A percentile compares a stretch with the other conserved stretches of the same genome.
phyloP scores from a whole-genome alignment of 2,329 filamentous ascomycete genomes.

The Fusarium poae region DNA sequence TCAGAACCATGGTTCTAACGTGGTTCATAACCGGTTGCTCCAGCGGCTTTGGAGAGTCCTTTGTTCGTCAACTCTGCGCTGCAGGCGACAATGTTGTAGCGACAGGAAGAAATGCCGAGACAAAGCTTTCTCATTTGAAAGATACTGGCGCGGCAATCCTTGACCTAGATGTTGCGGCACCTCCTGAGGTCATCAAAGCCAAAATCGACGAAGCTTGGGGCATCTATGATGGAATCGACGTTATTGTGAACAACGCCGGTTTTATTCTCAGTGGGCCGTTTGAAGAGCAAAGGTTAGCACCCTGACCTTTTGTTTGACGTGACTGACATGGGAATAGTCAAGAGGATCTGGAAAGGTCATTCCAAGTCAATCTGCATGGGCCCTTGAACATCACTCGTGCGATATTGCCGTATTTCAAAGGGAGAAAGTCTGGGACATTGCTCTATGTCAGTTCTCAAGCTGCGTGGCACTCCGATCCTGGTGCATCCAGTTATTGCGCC shows the following conservation, averaged over 20 bases:
- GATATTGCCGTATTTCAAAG: constrained; percentile 51
- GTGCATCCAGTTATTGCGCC: constrained; percentile 51
- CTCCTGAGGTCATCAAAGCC: constrained; percentile 12
- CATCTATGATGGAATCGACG: constrained; percentile 50
- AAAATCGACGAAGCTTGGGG: constrained; percentile 38
- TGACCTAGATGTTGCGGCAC: constrained; percentile 33
- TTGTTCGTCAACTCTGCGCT: constrained; percentile 55
- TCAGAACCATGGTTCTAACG: constrained; percentile 30
- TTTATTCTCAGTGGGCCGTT: constrained; percentile 47
- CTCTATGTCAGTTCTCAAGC: constrained; percentile 55
- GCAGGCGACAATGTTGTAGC: constrained; percentile 58
- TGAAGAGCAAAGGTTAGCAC: constrained; percentile 45
- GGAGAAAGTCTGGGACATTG: constrained; percentile 50
- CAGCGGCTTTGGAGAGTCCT: constrained; percentile 57
- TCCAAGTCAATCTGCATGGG: constrained; percentile 56
- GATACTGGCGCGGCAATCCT: constrained; percentile 39
- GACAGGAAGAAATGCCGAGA: constrained; percentile 55
- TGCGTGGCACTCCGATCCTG: constrained; percentile 51
- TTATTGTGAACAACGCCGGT: constrained; percentile 58
- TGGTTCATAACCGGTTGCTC: constrained; percentile 61
- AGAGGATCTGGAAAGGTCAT: constrained; percentile 42
- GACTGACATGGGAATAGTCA: constrained; percentile 31
- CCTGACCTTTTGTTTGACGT: rapidly evolving
- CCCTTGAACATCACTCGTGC: constrained; percentile 55
- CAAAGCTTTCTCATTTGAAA: constrained; percentile 53